A percentile compares a stretch with the other conserved stretches of the same genome.
Conservation (phyloP, 1,284 basidiomycete species). For the Tilletia horrida region DNA sequence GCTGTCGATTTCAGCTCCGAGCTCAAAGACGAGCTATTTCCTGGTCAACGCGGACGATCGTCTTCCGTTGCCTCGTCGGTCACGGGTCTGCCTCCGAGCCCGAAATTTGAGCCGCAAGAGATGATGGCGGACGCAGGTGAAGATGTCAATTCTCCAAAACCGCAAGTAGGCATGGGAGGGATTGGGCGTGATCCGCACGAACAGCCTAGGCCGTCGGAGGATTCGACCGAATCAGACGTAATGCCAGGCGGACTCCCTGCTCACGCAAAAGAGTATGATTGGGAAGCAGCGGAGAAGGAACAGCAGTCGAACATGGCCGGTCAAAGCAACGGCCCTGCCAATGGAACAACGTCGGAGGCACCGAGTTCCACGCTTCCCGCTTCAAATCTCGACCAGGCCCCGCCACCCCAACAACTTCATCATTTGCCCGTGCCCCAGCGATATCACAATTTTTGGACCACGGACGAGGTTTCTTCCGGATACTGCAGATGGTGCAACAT, state of each 20-base stretch:
- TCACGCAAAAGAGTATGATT: slow-evolving; percentile 10
- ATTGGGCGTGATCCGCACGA: no score
- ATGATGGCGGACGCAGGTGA: neutral
- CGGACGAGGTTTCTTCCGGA: slow-evolving; percentile 20
- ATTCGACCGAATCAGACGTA: neutral
- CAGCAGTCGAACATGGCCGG: slow-evolving; percentile 4
- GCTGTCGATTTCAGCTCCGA: no score
- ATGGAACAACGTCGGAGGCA: neutral
- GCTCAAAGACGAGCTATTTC: no score
- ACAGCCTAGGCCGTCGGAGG: neutral
- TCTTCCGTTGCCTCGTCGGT: neutral
- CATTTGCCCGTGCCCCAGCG: slow-evolving; percentile 19
- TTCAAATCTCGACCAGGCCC: slow-evolving; percentile 22
- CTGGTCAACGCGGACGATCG: neutral
- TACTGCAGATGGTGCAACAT: slow-evolving; percentile 57
- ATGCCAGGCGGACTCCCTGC: slow-evolving; percentile 2
- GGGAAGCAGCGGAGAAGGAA: slow-evolving; percentile 17
- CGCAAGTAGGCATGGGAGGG: no score
- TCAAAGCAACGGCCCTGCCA: no score
- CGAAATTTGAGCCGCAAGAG: neutral
- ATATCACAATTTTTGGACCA: slow-evolving; percentile 17
- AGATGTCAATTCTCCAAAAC: no score
- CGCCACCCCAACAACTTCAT: no score
- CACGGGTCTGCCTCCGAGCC: slow-evolving; percentile 9
- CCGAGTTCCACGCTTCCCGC: slow-evolving; percentile 17